Evolutionary conservation across 306 rosid genomes (phyloP).

Genomic region (Cicer bijugum): DNA sequence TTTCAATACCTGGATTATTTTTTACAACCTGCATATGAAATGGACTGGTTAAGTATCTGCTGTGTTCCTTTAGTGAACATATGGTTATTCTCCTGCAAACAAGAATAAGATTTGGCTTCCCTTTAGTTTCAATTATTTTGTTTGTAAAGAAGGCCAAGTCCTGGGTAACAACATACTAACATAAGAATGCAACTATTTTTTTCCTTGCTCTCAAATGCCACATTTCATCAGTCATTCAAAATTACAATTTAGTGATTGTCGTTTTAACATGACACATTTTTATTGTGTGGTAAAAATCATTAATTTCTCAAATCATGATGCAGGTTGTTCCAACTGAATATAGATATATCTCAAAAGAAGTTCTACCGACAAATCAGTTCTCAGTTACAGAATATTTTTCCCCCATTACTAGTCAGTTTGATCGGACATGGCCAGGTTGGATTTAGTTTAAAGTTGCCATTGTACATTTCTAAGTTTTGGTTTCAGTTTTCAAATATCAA

Average conservation of each 20-base stretch:
- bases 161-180: not conserved
- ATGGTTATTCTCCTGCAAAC: no score
- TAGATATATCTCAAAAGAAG: slow-evolving; percentile 81
- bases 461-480: slow-evolving; percentile 29
- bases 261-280: no score
- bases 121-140: not conserved
- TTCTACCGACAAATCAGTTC: slow-evolving; percentile 93
- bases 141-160: not conserved
- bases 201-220: not conserved
- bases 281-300: not conserved
- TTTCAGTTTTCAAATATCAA: slow-evolving; percentile 35
- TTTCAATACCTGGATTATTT: not conserved
- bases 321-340: slow-evolving; percentile 98
- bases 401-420: slow-evolving; percentile 65
- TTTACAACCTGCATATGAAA: no score
- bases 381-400: slow-evolving; percentile 97
- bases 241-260: no score
- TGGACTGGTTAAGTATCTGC: no score
- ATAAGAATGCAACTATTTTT: slow-evolving; percentile 9
- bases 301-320: slow-evolving; percentile 42
- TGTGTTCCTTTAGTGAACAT: no score
- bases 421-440: slow-evolving; percentile 95
- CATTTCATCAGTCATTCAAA: not conserved
- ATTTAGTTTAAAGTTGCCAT: slow-evolving; percentile 36
- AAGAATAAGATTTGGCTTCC: no score